Evolutionary conservation across 1,139 yeast species (phyloP).

Genomic region (Meyerozyma guilliermondii): DNA sequence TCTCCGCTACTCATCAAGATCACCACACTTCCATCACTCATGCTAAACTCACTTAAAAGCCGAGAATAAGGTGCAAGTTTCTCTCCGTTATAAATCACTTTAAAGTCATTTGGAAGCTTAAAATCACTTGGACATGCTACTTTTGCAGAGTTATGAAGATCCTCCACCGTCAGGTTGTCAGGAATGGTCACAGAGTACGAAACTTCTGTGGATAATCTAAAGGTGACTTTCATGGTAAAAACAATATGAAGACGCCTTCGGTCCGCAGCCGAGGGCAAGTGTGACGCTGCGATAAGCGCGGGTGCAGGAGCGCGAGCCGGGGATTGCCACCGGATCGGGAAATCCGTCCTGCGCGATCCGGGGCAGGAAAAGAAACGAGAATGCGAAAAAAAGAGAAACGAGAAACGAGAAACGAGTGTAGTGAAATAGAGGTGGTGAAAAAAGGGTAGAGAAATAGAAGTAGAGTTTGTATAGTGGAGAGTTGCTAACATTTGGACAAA

Average conservation of each 20-base stretch:
- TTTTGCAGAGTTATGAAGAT: constrained; percentile 40
- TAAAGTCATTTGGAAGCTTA: constrained; percentile 37
- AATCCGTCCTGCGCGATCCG: background rate
- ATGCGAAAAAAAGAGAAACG: no score
- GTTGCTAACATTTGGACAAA: no score
- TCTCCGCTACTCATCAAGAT: constrained; percentile 42
- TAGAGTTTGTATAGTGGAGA: no score
- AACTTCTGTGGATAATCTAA: constrained; percentile 39
- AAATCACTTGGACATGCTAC: constrained; percentile 33
- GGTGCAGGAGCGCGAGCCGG: background rate
- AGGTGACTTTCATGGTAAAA: constrained; percentile 32
- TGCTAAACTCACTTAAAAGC: constrained; percentile 19
- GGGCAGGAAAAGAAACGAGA: no score
- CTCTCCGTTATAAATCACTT: constrained; percentile 49
- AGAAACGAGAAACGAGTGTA: no score
- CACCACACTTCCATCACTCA: constrained; percentile 23
- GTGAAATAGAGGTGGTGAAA: no score
- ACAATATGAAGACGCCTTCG: background rate
- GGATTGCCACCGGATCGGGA: no score
- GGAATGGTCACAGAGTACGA: constrained; percentile 43
- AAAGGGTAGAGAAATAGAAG: background rate
- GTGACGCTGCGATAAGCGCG: constrained; percentile 1
- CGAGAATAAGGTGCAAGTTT: constrained; percentile 34
- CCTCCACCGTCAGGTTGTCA: constrained; percentile 46
- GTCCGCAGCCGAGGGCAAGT: background rate